Evolutionary conservation across 2,329 filamentous ascomycete species (phyloP).

Genomic region (Botrytis hyacinthi): DNA sequence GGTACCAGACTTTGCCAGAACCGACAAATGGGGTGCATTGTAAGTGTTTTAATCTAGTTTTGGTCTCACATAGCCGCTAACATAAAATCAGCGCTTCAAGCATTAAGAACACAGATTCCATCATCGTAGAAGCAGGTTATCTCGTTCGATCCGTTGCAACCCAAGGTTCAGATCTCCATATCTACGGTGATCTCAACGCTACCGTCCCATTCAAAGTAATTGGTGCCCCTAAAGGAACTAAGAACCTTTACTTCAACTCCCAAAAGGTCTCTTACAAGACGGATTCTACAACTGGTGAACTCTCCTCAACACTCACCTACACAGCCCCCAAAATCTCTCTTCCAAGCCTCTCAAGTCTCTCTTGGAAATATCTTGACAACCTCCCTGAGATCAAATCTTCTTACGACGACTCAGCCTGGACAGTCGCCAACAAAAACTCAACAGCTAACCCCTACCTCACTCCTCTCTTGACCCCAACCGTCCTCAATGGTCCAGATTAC

Average conservation of each 20-base stretch:
- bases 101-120: slow-evolving; percentile 42
- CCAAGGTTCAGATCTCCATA: slow-evolving; percentile 53
- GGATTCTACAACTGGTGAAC: slow-evolving; percentile 47
- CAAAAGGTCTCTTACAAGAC: slow-evolving; percentile 41
- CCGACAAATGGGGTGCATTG: slow-evolving; percentile 39
- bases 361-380: slow-evolving; percentile 69
- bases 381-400: slow-evolving; percentile 63
- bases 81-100: slow-evolving; percentile 31
- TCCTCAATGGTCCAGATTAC: slow-evolving; percentile 69
- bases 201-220: slow-evolving; percentile 68
- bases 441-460: slow-evolving; percentile 54
- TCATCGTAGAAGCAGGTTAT: slow-evolving; percentile 64
- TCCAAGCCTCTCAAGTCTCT: slow-evolving; percentile 55
- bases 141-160: slow-evolving; percentile 60
- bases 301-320: slow-evolving; percentile 53
- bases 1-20: slow-evolving; percentile 54
- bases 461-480: slow-evolving; percentile 59
- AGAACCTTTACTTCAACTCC: slow-evolving; percentile 62
- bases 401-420: slow-evolving; percentile 72
- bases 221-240: slow-evolving; percentile 53
- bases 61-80: slow-evolving; percentile 5
- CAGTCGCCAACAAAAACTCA: slow-evolving; percentile 50
- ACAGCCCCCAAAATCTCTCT: slow-evolving; percentile 50
- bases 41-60: slow-evolving; percentile 25
- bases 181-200: slow-evolving; percentile 70